Evolutionary conservation across 2,329 filamentous ascomycete genomes (phyloP), one percentile per base, ranked within the genome.

Genomic region (Monilinia fructicola): DNA sequence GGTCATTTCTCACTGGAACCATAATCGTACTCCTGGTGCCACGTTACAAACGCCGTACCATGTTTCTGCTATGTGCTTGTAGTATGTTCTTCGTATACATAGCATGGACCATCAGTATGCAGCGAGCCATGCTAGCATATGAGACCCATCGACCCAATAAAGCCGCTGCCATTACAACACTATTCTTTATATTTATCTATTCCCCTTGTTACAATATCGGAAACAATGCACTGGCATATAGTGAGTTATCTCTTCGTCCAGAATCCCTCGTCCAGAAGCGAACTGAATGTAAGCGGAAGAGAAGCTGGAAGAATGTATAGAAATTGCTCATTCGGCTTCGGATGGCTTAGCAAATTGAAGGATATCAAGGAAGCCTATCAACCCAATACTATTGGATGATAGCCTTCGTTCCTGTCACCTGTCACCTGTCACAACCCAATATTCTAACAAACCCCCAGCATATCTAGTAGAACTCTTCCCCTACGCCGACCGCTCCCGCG

Each of bases 201-300:
- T 81, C 81, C 12, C 84, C 85, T 4, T 80, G 78, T 68, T 89
- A 89, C 74, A 88, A 88, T 71, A 80, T 89, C 60, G 86, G 85
- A n/a, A 87, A 88, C 75, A 89, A 89, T 73, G 84, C 87, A 18
- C 78, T 90, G 65, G 87, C 85, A 0, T 88, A 88, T 75, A 88
- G 81, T 83, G 74, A 76, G 80, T 26, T 11, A 31, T 58, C 0
- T 7, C 14, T 11, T 35, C 6, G 2, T 46, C 16, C 42, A 21
- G 21, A 6, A 21, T 46, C 42, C 38, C 38, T 12, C 38, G 12
- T 40, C 38, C 38, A 14, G 38, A 40, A 40, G 38, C 38, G 12
- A 40, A 40, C 7, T 40, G 7, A 14, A 40, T 40, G 12, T 11
- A 40, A 3, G 14, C 38, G 11, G 38, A 40, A 40, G 38, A 40